Evolutionary conservation across 768 basidiomycete genomes (phyloP).

Genomic region (Suillus plorans): DNA sequence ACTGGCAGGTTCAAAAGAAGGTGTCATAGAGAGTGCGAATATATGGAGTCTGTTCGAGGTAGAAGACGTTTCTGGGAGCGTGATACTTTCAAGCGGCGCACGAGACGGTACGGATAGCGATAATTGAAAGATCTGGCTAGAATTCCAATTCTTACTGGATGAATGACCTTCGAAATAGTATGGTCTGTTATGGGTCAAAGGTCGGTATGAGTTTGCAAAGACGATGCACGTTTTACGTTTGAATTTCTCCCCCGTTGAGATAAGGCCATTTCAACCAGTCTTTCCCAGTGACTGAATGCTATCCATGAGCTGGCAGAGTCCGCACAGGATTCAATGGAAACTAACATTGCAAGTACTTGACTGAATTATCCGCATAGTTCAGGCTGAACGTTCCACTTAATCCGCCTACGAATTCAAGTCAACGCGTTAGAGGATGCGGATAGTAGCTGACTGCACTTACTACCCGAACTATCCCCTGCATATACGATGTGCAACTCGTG

Average conservation of each 20-base stretch:
- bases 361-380: conserved; percentile 38
- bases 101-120: conserved; percentile 45
- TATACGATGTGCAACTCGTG: conserved; percentile 53
- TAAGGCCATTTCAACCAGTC: conserved; percentile 48
- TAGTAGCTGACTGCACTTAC: conserved; percentile 21
- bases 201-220: conserved; percentile 1
- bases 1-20: conserved; percentile 27
- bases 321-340: neutral
- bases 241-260: conserved; percentile 43
- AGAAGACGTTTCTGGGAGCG: conserved; percentile 35
- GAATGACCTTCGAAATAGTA: conserved; percentile 42
- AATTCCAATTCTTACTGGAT: conserved; percentile 39
- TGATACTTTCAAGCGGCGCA: conserved; percentile 40
- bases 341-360: conserved; percentile 36
- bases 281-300: conserved; percentile 39
- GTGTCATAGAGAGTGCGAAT: conserved; percentile 45
- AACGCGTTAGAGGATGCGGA: neutral
- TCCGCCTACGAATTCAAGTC: conserved; percentile 22
- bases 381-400: conserved; percentile 35
- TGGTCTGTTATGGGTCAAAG: conserved; percentile 31
- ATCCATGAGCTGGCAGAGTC: neutral
- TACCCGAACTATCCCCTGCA: conserved; percentile 38
- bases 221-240: conserved; percentile 30
- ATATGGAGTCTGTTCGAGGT: conserved; percentile 40
- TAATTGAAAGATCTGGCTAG: conserved; percentile 44